A percentile compares a stretch with the other conserved stretches of the same genome.
These are phyloP conservation scores for Nissolia schottii DNA, from an alignment of 306 rosid genomes.

Conservation along the genomic window DNA sequence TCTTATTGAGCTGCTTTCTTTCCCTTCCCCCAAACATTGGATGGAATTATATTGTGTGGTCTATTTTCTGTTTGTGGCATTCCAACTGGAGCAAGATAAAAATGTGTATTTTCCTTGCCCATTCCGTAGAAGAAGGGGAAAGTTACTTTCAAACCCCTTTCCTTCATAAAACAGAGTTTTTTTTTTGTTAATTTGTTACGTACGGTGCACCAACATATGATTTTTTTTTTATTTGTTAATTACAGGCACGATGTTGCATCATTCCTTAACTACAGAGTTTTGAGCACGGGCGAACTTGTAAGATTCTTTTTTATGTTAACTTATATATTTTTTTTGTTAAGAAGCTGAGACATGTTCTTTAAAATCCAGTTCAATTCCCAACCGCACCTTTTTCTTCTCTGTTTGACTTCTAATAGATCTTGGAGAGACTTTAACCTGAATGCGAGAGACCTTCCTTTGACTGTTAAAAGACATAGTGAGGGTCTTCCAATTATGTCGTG, in stretches of 20 bases:
- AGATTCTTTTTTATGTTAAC: slow-evolving; percentile 34
- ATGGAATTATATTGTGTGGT: not conserved
- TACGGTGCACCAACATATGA: slow-evolving; percentile 3
- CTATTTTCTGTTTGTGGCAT: slow-evolving; percentile 12
- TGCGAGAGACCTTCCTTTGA: too few species aligned
- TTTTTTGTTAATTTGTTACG: not conserved
- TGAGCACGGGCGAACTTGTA: slow-evolving; percentile 71
- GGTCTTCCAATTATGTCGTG: too few species aligned
- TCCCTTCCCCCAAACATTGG: too few species aligned
- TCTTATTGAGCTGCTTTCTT: slow-evolving; percentile 4
- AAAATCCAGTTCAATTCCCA: too few species aligned
- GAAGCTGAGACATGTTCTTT: not conserved
- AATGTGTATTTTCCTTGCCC: not conserved
- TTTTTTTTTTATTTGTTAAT: slow-evolving; percentile 30
- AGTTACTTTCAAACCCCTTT: not conserved
- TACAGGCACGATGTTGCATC: slow-evolving; percentile 81
- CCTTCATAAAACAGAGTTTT: not conserved
- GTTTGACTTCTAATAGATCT: too few species aligned
- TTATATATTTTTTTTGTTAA: not conserved
- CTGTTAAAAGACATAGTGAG: too few species aligned
- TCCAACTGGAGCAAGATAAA: not conserved
- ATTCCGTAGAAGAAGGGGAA: too few species aligned
- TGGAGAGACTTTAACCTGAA: too few species aligned
- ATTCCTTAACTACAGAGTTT: slow-evolving; percentile 51
- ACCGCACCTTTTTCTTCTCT: too few species aligned